Evolutionary conservation across 805 yeast genomes (phyloP).

Genomic region (Teunomyces gatunensis): DNA sequence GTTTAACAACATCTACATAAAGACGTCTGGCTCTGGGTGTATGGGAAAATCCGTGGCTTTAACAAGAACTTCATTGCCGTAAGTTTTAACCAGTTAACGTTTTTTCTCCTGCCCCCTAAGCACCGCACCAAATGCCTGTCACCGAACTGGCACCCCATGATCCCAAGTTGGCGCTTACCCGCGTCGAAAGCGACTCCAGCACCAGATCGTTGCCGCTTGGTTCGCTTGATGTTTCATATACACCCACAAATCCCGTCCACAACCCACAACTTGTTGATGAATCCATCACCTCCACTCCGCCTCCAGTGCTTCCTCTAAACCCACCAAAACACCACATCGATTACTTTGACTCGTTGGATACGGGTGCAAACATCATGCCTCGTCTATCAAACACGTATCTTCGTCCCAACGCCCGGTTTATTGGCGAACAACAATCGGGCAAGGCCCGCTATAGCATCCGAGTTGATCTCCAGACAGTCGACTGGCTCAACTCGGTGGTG

Average conservation of each 20-base stretch:
- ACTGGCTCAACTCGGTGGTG: conserved; percentile 42
- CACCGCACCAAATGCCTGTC: conserved; percentile 3
- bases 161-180: conserved; percentile 1
- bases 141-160: not conserved
- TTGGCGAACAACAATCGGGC: conserved; percentile 72
- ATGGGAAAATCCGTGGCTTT: no score
- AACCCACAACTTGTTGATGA: not conserved
- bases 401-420: conserved; percentile 58
- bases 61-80: no score
- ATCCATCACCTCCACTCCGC: not conserved
- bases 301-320: not conserved
- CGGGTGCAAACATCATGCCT: conserved; percentile 9
- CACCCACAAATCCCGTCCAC: not conserved
- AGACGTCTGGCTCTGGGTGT: no score
- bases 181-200: not conserved
- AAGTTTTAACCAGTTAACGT: not conserved
- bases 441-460: conserved; percentile 61
- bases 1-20: not conserved
- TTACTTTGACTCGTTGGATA: not conserved
- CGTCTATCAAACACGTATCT: conserved; percentile 44
- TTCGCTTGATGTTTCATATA: not conserved
- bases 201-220: not conserved
- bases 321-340: not conserved
- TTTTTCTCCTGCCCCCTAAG: not conserved
- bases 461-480: conserved; percentile 70